Base-by-base conservation (phyloP, 2,329 filamentous ascomycete genomes). In the Cladosporium sphaerospermum region DNA sequence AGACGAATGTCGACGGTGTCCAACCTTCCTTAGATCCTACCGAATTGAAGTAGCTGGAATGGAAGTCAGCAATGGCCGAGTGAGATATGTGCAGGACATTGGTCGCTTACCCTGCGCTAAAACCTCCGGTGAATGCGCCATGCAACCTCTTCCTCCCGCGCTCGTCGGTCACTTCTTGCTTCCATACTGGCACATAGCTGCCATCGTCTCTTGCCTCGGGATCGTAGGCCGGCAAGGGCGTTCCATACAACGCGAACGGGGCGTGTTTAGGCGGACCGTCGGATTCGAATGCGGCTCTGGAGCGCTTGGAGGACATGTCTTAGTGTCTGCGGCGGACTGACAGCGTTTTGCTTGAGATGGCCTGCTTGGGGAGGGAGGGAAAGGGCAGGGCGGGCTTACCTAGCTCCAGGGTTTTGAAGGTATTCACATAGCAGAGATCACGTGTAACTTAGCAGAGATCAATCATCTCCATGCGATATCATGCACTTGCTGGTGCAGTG, bases 21-120 rank as follows among this genome's bases (percentile, higher is more conserved):
- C 92, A 99, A 74, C 93, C 93, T 77, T 99, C 92, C 71, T 97
- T 97, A 53, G 92, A 96, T 50, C 93, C 93, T 61, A 97, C 93
- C 4, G 91, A 96, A 69, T 99, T 99, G 74, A 93, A 97, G 73
- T 97, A 96, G 61, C 89, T 92, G 69, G 58, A 2, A 14, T 23
- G 14, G 65, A 57, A 65, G 40, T 51, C 6, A 51, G 48, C 39
- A 36, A 28, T 6, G 14, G 47, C 11, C 40, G 40, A 9, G 5
- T 42, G 23, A 7, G 6, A 37, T 2, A n/a, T 11, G n/a, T 11
- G 11, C 10, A 37, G 9, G 16, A 19, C 23, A 11, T 7, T 14
- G 10, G 9, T 8, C 32, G 70, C 83, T 75, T 81, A 92, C 85
- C 93, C 93, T 75, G 93, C 93, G 75, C 90, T 96, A 75, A 88